Percentiles rank a stretch among this genome's conserved stretches.
These are phyloP conservation scores for Plasmodium adleri DNA, from an alignment of 169 alveolate species.

Conservation along the genomic window DNA sequence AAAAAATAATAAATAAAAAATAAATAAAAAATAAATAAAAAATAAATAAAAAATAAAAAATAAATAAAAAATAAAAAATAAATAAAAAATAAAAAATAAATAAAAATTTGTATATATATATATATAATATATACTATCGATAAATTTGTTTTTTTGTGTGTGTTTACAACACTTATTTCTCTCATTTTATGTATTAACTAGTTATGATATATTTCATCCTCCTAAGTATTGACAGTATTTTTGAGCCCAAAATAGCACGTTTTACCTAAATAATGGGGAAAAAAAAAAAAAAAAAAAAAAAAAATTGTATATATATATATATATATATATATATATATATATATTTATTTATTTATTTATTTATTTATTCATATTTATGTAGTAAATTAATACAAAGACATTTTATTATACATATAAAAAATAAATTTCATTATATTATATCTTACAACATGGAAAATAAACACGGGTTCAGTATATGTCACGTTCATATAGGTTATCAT, in stretches of 20 bases:
- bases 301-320: background rate
- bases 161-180: background rate
- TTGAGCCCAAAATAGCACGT: slow-evolving; percentile 5
- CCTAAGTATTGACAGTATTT: slow-evolving; percentile 17
- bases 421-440: background rate
- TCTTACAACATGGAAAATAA: slow-evolving; percentile 33
- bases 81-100: too few species aligned
- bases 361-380: background rate
- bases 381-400: background rate
- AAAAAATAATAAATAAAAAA: too few species aligned
- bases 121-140: too few species aligned
- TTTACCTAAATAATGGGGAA: slow-evolving; percentile 20
- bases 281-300: slow-evolving; percentile 19
- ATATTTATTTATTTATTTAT: background rate
- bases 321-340: background rate
- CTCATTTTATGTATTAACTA: background rate
- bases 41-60: too few species aligned
- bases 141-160: background rate
- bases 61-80: too few species aligned
- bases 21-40: too few species aligned
- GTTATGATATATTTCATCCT: slow-evolving; percentile 17
- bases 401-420: background rate
- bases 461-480: slow-evolving; percentile 27
- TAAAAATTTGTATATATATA: too few species aligned
- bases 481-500: slow-evolving; percentile 18